Evolutionary conservation across 2,329 filamentous ascomycete genomes (phyloP).

Genomic region (Colletotrichum sp.): DNA sequence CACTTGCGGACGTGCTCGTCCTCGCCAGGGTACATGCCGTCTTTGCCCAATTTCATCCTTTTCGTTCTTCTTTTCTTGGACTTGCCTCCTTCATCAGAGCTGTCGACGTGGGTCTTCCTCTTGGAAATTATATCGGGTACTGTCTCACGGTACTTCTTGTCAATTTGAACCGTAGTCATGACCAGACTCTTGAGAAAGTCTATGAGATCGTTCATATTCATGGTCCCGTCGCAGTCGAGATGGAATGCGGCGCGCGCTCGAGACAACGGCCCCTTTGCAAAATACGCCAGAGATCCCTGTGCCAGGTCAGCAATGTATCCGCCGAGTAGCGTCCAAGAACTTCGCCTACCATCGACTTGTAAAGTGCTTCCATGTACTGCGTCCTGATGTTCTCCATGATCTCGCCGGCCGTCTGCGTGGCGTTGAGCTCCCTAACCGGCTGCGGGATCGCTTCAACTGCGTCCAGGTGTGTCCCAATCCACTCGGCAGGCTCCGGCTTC

Average conservation of each 20-base stretch:
- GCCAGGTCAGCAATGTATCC: slow-evolving; percentile 15
- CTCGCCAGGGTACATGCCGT: slow-evolving; percentile 72
- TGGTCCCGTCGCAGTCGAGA: slow-evolving; percentile 61
- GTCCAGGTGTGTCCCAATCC: slow-evolving; percentile 14
- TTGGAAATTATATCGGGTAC: slow-evolving; percentile 65
- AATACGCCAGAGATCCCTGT: slow-evolving; percentile 79
- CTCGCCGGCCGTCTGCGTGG: slow-evolving; percentile 48
- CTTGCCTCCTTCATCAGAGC: slow-evolving; percentile 50
- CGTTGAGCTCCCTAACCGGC: slow-evolving; percentile 20
- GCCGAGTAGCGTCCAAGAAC: slow-evolving; percentile 25
- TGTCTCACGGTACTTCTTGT: slow-evolving; percentile 80
- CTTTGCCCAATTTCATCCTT: slow-evolving; percentile 70
- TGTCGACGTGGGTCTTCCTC: slow-evolving; percentile 61
- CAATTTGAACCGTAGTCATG: slow-evolving; percentile 69
- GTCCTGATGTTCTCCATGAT: slow-evolving; percentile 63
- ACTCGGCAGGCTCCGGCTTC: not conserved
- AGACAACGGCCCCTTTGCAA: slow-evolving; percentile 81
- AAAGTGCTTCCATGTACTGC: slow-evolving; percentile 64
- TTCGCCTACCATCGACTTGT: slow-evolving; percentile 63
- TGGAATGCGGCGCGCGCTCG: slow-evolving; percentile 75
- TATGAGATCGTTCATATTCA: slow-evolving; percentile 67
- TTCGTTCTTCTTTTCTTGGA: slow-evolving; percentile 59
- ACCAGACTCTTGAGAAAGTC: slow-evolving; percentile 72
- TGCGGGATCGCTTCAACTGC: slow-evolving; percentile 19
- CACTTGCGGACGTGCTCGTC: slow-evolving; percentile 68